Evolutionary conservation across 257 asterid species (phyloP), one percentile per base, ranked within the genome.

Genomic region (Oldenlandia corymbosa): DNA sequence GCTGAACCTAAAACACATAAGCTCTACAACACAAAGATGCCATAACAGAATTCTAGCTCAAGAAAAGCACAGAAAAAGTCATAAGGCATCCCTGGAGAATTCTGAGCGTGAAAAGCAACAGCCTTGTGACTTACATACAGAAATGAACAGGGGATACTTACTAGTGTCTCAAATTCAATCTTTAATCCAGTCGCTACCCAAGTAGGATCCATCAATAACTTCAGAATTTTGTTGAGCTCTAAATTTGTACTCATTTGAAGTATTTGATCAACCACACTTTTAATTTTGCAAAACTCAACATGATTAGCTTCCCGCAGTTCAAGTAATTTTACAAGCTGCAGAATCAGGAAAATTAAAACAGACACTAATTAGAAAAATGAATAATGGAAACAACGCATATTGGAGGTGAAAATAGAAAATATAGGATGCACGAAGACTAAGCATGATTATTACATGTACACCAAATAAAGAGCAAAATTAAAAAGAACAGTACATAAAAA

Each of bases 251-350:
- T 45, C 85, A 89, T 69, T 51, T 80, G 94, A 50, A 84, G 64
- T 71, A 88, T 69, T 55, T 92, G 95, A 70, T 87, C 97, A 62
- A 89, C 88, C 55, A 87, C 73, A 63, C 68, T 78, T 81, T 87
- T 92, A 71, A 89, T 87, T 73, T 88, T 92, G 85, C 88, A 85
- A 71, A 92, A 92, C 84, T 92, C 99, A 14, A 92, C 69, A 61
- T 92, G 99, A 83, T 89, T 92, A 68, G 95, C 92, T 84, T 92
- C 99, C 80, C 90, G 88, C 71, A 84, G 75, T 81, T 89, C 97
- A 46, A 92, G 95, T 82, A 92, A 79, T 83, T 92, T 92, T 84
- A 90, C 99, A 11, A 92, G 88, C 99, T 92, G 92, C 74, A 75
- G 73, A 73, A 31, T 59, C 64, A 68, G 30, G 20, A 67, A 41